Evolutionary conservation across 2,329 filamentous ascomycete genomes (phyloP), one percentile per base, ranked within the genome.

Genomic region (Aureobasidium sp.): DNA sequence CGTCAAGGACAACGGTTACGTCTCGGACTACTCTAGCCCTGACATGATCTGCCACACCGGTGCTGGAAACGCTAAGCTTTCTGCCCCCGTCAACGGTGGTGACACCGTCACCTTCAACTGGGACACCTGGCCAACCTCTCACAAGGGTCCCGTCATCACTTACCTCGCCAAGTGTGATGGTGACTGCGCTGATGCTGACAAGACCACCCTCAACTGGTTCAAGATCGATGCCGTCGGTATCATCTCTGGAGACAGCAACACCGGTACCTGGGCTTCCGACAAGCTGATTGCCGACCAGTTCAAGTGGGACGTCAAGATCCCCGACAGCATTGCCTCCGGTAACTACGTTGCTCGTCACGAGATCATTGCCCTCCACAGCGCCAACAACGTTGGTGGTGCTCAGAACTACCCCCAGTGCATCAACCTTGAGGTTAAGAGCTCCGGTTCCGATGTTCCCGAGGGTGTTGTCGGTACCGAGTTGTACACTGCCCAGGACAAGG

Each of bases 71-170:
- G 81, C 78, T 40, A 66, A 72, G 17, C 74, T 77, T 61, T 75
- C 78, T 63, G 82, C 80, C 19, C 74, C 78, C n/a, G 79, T 87
- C 38, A 74, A 77, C n/a, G 86, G 85, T 15, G 86, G 86, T 63
- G 75, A 76, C 64, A 76, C 75, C 9, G 70, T 88, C 65, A 74
- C 80, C 61, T 72, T 88, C 51, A 78, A 82, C 66, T 88, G 85
- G 86, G 81, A 78, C 61, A 74, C 75, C 17, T 89, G 86, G 86
- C 85, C 85, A n/a, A 75, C 80, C 10, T 80, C 77, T 59, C 82
- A 89, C 74, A 78, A 84, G 64, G 83, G 83, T 2, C 84, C 84
- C 9, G 79, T 87, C 66, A 78, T 87, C 64, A 80, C 80, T 70
- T 87, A 87, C 74, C 74, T 87, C 17, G 85, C 85, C 60, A 78